Conservation (phyloP, 177 flowering plant genomes). For the Vitis hybrid region DNA sequence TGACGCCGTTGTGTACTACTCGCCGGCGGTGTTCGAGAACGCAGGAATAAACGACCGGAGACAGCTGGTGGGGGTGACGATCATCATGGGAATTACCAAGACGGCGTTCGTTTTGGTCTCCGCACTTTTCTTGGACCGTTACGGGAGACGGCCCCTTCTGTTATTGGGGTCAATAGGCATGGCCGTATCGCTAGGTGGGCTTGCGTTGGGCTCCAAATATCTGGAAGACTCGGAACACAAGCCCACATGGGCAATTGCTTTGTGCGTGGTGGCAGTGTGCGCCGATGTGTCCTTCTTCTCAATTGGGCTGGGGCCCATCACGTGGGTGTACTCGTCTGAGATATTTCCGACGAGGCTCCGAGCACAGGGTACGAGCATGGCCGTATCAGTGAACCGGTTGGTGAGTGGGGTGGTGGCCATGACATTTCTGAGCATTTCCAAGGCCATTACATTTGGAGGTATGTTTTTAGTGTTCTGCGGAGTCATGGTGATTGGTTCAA, state of each 20-base stretch:
- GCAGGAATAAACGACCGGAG: constrained; percentile 62
- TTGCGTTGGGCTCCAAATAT: constrained; percentile 59
- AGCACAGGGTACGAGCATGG: constrained; percentile 66
- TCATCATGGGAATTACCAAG: constrained; percentile 75
- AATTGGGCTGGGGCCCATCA: constrained; percentile 89
- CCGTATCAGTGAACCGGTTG: constrained; percentile 72
- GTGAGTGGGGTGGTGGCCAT: constrained; percentile 69
- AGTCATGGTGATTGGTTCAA: constrained; percentile 36
- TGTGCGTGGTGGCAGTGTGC: constrained; percentile 65
- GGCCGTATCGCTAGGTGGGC: constrained; percentile 42
- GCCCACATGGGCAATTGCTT: constrained; percentile 63
- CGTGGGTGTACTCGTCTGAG: constrained; percentile 84
- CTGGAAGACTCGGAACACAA: constrained; percentile 35
- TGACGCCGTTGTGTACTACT: constrained; percentile 86
- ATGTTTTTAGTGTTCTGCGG: constrained; percentile 54
- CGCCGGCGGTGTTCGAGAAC: constrained; percentile 66
- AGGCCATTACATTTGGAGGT: constrained; percentile 57
- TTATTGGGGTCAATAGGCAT: constrained; percentile 64
- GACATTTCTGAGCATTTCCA: constrained; percentile 53
- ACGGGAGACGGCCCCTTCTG: constrained; percentile 74
- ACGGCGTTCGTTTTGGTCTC: constrained; percentile 61
- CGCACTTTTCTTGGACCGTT: constrained; percentile 60
- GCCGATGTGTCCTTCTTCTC: constrained; percentile 75
- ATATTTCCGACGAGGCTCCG: constrained; percentile 65
- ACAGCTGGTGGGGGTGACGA: constrained; percentile 50